Percentiles rank a stretch among this genome's conserved stretches.
Evolutionary conservation across 2,329 filamentous ascomycete genomes (phyloP).

Genomic region (Fusarium siculi): DNA sequence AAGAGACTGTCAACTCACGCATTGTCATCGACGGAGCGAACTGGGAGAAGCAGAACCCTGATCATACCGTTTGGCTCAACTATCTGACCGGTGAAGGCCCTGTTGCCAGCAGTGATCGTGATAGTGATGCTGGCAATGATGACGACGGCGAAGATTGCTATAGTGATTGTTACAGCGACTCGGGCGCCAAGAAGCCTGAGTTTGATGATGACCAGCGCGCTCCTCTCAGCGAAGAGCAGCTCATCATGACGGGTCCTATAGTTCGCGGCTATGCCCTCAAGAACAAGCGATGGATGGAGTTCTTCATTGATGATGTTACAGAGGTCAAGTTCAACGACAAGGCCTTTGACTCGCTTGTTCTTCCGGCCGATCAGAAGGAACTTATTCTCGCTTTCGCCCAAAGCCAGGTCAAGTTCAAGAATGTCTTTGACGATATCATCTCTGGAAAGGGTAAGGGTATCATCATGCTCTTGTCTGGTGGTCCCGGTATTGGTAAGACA

Average conservation of each 20-base stretch:
- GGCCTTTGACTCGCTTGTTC: conserved; percentile 61
- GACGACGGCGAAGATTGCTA: neutral
- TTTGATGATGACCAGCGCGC: conserved; percentile 26
- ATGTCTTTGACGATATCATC: conserved; percentile 63
- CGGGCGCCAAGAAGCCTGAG: neutral
- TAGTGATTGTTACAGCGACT: neutral
- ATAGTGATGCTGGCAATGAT: neutral
- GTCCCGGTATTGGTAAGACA: conserved; percentile 62
- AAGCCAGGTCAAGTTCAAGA: conserved; percentile 55
- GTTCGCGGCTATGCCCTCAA: conserved; percentile 62
- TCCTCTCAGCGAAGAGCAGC: conserved; percentile 52
- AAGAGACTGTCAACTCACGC: conserved; percentile 45
- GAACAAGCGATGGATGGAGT: conserved; percentile 61
- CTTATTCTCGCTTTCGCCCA: conserved; percentile 62
- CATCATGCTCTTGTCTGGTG: conserved; percentile 61
- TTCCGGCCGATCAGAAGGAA: conserved; percentile 61
- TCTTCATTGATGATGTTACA: conserved; percentile 57
- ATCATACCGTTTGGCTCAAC: conserved; percentile 39
- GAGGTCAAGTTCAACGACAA: conserved; percentile 60
- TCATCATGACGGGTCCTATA: conserved; percentile 53
- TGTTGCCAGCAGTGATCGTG: neutral
- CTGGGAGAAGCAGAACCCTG: conserved; percentile 46
- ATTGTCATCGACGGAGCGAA: conserved; percentile 48
- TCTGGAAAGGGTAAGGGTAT: conserved; percentile 62
- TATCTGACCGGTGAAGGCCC: neutral